A percentile compares a stretch with the other conserved stretches of the same genome.
Evolutionary conservation across 2,329 filamentous ascomycete species (phyloP).

Genomic region (Aureobasidium vineae): DNA sequence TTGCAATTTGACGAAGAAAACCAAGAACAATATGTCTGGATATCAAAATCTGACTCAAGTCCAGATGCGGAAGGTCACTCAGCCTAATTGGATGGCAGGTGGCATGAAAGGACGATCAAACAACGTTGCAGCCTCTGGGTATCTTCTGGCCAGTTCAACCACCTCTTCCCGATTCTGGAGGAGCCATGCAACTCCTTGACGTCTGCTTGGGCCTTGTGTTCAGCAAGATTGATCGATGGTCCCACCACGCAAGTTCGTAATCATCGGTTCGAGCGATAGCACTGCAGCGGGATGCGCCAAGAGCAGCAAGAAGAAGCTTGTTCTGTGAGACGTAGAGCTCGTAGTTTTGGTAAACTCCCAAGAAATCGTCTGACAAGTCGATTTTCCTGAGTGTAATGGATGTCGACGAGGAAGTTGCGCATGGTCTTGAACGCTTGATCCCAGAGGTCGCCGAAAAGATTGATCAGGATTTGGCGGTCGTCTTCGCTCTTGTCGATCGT

Average conservation of each 20-base stretch:
- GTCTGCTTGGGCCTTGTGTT: accelerated
- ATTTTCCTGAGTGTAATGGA: background rate
- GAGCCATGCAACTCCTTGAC: background rate
- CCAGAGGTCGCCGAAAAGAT: background rate
- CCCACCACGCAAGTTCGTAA: background rate
- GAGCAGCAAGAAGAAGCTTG: background rate
- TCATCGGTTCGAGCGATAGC: background rate
- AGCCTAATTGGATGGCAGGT: background rate
- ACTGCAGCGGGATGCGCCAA: background rate
- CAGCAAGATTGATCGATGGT: background rate
- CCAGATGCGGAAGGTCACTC: background rate
- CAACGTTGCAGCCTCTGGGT: background rate
- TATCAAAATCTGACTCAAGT: background rate
- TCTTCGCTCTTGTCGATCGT: background rate
- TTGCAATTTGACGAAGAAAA: no score
- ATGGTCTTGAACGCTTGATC: background rate
- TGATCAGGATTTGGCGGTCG: background rate
- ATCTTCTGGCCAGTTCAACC: background rate
- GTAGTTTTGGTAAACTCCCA: background rate
- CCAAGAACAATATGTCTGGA: no score
- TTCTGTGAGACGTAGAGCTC: background rate
- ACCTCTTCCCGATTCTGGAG: background rate
- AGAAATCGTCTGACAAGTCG: background rate
- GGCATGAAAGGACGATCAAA: background rate
- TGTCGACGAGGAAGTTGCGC: background rate